Percentiles rank a stretch among this genome's conserved stretches.
phyloP scores from a whole-genome alignment of 148 eudicot species.

The Chenopodium formosanum region DNA sequence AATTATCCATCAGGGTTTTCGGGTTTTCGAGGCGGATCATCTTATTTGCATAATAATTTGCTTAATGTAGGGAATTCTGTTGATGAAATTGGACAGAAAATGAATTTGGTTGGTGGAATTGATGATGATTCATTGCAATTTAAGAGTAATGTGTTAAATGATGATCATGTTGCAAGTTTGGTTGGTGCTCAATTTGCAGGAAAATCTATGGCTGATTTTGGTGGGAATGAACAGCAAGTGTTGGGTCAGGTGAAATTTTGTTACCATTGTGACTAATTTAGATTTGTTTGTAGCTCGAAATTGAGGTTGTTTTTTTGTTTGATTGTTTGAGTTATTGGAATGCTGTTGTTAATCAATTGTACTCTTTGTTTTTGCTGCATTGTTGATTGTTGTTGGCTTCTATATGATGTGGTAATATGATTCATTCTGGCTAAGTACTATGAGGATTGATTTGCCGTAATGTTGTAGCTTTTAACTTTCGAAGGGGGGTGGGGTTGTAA shows the following conservation, averaged over 20 bases:
- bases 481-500: not conserved
- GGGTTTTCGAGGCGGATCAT: conserved; percentile 4
- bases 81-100: conserved; percentile 3
- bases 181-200: conserved; percentile 11
- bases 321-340: no score
- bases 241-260: conserved; percentile 22
- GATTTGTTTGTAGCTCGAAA: not conserved
- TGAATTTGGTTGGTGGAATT: conserved; percentile 9
- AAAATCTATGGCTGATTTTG: conserved; percentile 10
- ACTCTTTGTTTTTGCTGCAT: no score
- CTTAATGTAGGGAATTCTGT: conserved; percentile 23
- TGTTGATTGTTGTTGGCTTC: not conserved
- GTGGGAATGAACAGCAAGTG: not conserved
- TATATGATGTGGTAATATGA: not conserved
- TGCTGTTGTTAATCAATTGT: not conserved
- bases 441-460: not conserved
- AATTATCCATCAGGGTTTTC: conserved; percentile 6
- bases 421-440: not conserved
- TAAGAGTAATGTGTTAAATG: conserved; percentile 12
- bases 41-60: conserved; percentile 16
- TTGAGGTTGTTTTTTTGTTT: no score
- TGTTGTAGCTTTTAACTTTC: not conserved
- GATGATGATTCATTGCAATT: conserved; percentile 7
- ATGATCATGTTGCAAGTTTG: conserved; percentile 2
- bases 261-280: not conserved